Evolutionary conservation across 2,329 filamentous ascomycete genomes (phyloP).

Genomic region (Colletotrichum gloeosporioides): DNA sequence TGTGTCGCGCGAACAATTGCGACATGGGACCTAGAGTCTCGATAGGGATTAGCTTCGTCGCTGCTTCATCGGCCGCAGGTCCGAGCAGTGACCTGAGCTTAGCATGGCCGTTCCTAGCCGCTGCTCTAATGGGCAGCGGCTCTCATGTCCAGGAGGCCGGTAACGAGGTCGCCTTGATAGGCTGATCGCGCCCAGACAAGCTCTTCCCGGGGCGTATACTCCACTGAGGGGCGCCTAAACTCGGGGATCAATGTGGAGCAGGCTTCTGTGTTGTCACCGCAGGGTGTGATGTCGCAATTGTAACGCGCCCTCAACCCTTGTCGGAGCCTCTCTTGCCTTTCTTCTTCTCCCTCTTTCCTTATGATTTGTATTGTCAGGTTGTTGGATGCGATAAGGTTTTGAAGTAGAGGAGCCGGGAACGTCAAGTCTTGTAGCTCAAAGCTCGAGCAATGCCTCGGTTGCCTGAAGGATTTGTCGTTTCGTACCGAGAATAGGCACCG

Average conservation of each 20-base stretch:
- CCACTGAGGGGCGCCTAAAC: not conserved
- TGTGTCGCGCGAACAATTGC: not conserved
- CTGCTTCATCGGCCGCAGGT: not conserved
- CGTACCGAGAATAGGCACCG: not conserved
- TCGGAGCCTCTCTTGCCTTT: not conserved
- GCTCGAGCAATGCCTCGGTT: not conserved
- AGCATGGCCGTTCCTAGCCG: not conserved
- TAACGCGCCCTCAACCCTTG: not conserved
- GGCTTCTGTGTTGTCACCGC: conserved; percentile 2
- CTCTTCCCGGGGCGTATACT: not conserved
- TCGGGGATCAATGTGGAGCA: not conserved
- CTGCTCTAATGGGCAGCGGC: not conserved
- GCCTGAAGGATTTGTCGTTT: not conserved
- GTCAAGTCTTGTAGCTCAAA: not conserved
- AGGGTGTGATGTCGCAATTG: conserved; percentile 12
- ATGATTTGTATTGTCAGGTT: not conserved
- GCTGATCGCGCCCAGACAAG: not conserved
- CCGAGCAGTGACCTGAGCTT: not conserved
- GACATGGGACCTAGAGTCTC: not conserved
- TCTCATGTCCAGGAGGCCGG: not conserved
- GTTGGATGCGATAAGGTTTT: not conserved
- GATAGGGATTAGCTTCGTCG: not conserved
- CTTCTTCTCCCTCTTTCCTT: not conserved
- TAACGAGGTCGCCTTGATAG: conserved; percentile 3
- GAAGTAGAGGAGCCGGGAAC: not conserved